Conservation (phyloP, 306 rosid species). For the Hippophae rhamnoides region DNA sequence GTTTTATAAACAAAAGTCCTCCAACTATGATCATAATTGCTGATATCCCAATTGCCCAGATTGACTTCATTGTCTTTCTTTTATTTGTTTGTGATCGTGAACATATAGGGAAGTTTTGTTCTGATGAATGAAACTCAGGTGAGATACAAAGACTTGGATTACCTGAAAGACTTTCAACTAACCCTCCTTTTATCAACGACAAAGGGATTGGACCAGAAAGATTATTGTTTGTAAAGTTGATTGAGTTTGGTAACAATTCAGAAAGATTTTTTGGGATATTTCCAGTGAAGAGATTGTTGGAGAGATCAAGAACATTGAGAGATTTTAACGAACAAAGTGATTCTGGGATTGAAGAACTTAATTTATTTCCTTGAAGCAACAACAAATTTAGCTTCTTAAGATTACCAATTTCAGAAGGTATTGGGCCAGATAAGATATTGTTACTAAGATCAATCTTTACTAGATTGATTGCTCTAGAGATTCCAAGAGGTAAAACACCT, state of each 20-base stretch:
- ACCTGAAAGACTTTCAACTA: slow-evolving; percentile 77
- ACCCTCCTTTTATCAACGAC: slow-evolving; percentile 63
- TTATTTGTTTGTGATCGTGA: slow-evolving; percentile 16
- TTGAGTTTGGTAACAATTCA: slow-evolving; percentile 63
- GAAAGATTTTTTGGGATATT: slow-evolving; percentile 74
- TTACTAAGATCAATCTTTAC: slow-evolving; percentile 86
- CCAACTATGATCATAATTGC: slow-evolving; percentile 54
- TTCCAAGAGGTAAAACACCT: slow-evolving; percentile 61
- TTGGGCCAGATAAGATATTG: slow-evolving; percentile 65
- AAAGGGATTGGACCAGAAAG: slow-evolving; percentile 85
- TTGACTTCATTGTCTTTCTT: slow-evolving; percentile 45
- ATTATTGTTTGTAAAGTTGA: slow-evolving; percentile 70
- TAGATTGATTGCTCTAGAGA: slow-evolving; percentile 48
- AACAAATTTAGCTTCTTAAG: slow-evolving; percentile 61
- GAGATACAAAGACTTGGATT: slow-evolving; percentile 73
- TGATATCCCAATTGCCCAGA: slow-evolving; percentile 68
- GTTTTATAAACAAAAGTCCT: slow-evolving; percentile 47
- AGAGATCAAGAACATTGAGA: slow-evolving; percentile 89
- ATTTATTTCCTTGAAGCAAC: slow-evolving; percentile 66
- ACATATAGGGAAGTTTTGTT: slow-evolving; percentile 48
- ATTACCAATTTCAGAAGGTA: slow-evolving; percentile 71
- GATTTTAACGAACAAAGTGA: slow-evolving; percentile 55
- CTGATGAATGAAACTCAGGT: slow-evolving; percentile 37
- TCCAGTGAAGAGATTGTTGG: slow-evolving; percentile 69
- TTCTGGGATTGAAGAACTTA: slow-evolving; percentile 63